Base-by-base conservation (phyloP, 2,329 filamentous ascomycete species). In the Colletotrichum chlorophyti region DNA sequence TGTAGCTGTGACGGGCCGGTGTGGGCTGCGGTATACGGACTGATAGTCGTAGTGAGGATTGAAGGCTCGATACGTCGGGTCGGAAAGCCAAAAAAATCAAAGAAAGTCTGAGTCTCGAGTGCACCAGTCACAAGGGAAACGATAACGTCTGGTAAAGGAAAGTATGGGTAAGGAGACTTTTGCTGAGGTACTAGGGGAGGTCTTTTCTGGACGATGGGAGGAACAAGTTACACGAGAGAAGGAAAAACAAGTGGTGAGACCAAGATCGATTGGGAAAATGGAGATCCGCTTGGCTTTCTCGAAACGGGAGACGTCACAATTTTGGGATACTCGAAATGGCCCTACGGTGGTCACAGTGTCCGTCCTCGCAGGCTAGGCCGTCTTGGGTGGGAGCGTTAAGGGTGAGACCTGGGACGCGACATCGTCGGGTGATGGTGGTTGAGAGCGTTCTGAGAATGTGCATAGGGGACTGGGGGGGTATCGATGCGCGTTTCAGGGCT, bases 291-390 rank as follows among this genome's bases (percentile, higher is more conserved):
- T 34, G 50, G 61, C 58, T 53, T n/a, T 60, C 58, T 64, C 65
- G 66, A 70, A 68, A 69, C 67, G 55, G 61, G 55, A 63, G 60
- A 63, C 61, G 68, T 69, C 65, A 66, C 63, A 66, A 63, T 64
- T 46, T n/a, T 55, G 54, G 49, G 52, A 47, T 32, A 34, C 46
- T 46, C 51, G 48, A 47, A 51, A 51, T 46, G 38, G 50, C 45
- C 45, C 40, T 46, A 47, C 47, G 24, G 35, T 58, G 58, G 61
- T 47, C 57, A 67, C 51, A 47, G 35, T 53, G 47, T 50, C n/a
- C n/a, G n/a, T n/a, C 48, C 66, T 58, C 23, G 27, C 45, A 34
- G 57, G 52, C 57, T 57, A 60, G 51, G 24, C 57, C 50, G 43
- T 45, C 51, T 45, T 50, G 52, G 51, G 43, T 40, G 15, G 21